phyloP scores from a whole-genome alignment of 495 filamentous ascomycete genomes.

The Entonaema liquescens region DNA sequence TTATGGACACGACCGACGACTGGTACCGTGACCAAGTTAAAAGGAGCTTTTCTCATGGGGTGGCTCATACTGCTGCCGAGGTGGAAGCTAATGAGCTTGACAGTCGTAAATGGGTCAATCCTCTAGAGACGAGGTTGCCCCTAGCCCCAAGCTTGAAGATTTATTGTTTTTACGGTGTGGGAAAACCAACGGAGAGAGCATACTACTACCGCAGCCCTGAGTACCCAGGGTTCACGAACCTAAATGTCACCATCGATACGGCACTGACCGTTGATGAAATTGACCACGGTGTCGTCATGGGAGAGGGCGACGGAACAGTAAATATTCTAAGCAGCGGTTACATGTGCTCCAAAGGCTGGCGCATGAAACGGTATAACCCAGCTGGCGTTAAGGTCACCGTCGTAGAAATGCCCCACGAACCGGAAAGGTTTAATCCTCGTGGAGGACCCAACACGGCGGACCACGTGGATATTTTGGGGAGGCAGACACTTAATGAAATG shows the following conservation, averaged over 20 bases:
- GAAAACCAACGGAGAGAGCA: conserved; percentile 87
- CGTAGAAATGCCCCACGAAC: conserved; percentile 96
- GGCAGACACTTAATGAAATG: conserved; percentile 88
- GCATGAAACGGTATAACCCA: conserved; percentile 92
- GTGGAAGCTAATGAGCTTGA: conserved; percentile 88
- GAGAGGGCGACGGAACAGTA: conserved; percentile 96
- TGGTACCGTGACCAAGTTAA: conserved; percentile 83
- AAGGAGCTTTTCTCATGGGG: conserved; percentile 83
- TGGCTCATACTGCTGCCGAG: conserved; percentile 81
- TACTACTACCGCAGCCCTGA: conserved; percentile 88
- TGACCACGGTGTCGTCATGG: conserved; percentile 90
- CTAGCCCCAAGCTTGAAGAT: conserved; percentile 92
- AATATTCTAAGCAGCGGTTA: conserved; percentile 88
- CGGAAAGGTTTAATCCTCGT: conserved; percentile 86
- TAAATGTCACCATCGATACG: conserved; percentile 94
- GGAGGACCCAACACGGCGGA: conserved; percentile 97
- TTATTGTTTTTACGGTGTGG: conserved; percentile 96
- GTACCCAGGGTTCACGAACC: conserved; percentile 65
- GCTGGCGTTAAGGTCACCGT: conserved; percentile 81
- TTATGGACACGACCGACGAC: conserved; percentile 76
- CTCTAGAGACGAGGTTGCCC: conserved; percentile 88
- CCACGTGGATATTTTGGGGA: conserved; percentile 94
- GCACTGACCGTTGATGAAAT: conserved; percentile 68
- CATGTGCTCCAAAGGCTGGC: conserved; percentile 96
- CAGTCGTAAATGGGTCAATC: conserved; percentile 91